Conservation (phyloP, 2,329 filamentous ascomycete genomes). For the Atkinsonella texensis region DNA sequence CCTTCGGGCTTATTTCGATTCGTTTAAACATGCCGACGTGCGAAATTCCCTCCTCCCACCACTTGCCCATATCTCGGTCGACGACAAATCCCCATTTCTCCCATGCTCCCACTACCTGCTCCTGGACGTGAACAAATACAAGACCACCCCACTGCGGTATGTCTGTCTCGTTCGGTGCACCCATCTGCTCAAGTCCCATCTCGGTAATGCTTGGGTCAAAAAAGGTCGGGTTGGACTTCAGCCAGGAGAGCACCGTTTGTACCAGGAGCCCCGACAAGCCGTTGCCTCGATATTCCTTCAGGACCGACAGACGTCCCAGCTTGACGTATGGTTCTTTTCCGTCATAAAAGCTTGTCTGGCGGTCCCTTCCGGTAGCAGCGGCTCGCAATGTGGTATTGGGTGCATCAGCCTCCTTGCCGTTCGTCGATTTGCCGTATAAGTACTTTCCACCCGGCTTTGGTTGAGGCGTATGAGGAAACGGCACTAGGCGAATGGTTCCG, state of each 20-base stretch:
- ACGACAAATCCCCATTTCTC: conserved; percentile 57
- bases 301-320: conserved; percentile 64
- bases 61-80: conserved; percentile 62
- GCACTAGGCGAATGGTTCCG: conserved; percentile 68
- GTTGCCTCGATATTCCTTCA: conserved; percentile 51
- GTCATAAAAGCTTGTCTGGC: conserved; percentile 41
- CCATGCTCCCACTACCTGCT: conserved; percentile 53
- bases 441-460: conserved; percentile 39
- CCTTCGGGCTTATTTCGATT: conserved; percentile 23
- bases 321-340: conserved; percentile 68
- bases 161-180: conserved; percentile 23
- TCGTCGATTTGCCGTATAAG: conserved; percentile 28
- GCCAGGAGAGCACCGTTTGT: conserved; percentile 55
- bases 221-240: conserved; percentile 43
- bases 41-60: conserved; percentile 73
- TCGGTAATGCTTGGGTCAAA: conserved; percentile 39
- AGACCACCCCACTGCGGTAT: conserved; percentile 61
- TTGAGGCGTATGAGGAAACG: conserved; percentile 63
- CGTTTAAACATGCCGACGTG: conserved; percentile 73
- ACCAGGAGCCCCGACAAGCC: conserved; percentile 56
- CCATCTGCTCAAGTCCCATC: conserved; percentile 31
- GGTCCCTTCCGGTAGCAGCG: conserved; percentile 23
- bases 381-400: conserved; percentile 3
- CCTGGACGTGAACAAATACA: conserved; percentile 70
- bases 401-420: conserved; percentile 9